Evolutionary conservation across 1,139 yeast genomes (phyloP).

Genomic region (Zygosaccharomyces sapae): DNA sequence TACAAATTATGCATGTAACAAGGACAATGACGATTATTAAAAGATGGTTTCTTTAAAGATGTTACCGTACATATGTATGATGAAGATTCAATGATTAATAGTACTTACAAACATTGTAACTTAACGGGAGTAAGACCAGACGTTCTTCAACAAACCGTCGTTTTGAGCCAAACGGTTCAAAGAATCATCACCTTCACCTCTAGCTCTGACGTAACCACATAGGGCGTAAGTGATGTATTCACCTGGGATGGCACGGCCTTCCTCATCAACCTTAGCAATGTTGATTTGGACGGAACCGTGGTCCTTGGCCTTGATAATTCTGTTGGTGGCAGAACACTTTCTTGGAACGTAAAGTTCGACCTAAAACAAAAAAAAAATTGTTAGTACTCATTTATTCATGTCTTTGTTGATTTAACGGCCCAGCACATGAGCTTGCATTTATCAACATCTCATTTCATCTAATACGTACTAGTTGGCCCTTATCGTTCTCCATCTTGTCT

Average conservation of each 20-base stretch:
- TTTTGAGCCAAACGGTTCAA: constrained; percentile 99
- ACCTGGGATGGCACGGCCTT: constrained; percentile 93
- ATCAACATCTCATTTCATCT: not conserved
- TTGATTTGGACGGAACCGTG: constrained; percentile 97
- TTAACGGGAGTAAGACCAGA: constrained; percentile 99
- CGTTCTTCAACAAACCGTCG: constrained; percentile 97
- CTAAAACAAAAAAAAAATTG: constrained; percentile 40
- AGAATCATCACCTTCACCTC: constrained; percentile 98
- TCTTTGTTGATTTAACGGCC: no score
- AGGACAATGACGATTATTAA: not conserved
- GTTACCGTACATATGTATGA: constrained; percentile 1
- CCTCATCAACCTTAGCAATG: constrained; percentile 85
- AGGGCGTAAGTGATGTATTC: constrained; percentile 92
- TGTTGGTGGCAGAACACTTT: constrained; percentile 99
- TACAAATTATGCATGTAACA: not conserved
- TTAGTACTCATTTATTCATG: constrained; percentile 8
- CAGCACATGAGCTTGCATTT: constrained; percentile 8
- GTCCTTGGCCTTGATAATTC: constrained; percentile 99
- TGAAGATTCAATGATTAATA: constrained; percentile 4
- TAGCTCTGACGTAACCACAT: constrained; percentile 87
- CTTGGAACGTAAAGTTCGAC: constrained; percentile 99
- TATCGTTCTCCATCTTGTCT: constrained; percentile 95
- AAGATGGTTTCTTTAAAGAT: not conserved
- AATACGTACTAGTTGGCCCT: constrained; percentile 92
- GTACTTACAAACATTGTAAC: constrained; percentile 15